Evolutionary conservation across 2,329 filamentous ascomycete genomes (phyloP), one percentile per base, ranked within the genome.

Genomic region (Plectosphaerella plurivora): DNA sequence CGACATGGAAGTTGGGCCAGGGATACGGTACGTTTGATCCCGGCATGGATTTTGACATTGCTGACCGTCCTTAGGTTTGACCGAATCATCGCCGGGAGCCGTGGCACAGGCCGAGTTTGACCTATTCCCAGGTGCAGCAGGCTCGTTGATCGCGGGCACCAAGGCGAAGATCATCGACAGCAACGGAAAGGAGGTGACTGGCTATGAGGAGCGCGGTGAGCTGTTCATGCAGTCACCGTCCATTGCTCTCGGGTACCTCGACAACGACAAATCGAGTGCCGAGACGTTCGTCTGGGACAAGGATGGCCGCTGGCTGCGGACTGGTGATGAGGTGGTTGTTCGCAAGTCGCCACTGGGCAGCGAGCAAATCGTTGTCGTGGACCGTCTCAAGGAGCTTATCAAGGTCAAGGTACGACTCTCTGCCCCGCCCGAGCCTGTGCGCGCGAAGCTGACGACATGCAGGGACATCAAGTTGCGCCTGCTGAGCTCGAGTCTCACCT

Each of bases 281-380:
- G 58, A 59, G 24, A 53, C 56, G 3, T 55, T 61, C 25, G 51
- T 51, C 2, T 47, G 44, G 4, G 55, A 63, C 24, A 18, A 39
- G 14, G 37, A 18, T 39, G 37, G 37, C 3, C 55, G 58, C 3
- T 67, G 63, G 63, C 39, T 67, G 25, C 50, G 60, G 5, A 66
- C 65, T 11, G 65, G 64, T 0, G 92, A 97, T 61, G 89, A 95
- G 65, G 90, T 87, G 0, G 74, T 93, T 3, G 73, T 95, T 11
- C 77, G 79, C 3, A 78, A 81, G 61, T 75, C 82, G 8, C 77
- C 82, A 0, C 73, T 76, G 3, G 90, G 89, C 49, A 60, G 59
- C 20, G 55, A 57, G 22, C 59, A 61, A 41, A 45, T 61, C 9
- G 58, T 61, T 20, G 54, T 61, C 28, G 52, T 61, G 2, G 60